Conservation (phyloP, 805 yeast genomes). For the Wickerhamomyces hampshirensis region DNA sequence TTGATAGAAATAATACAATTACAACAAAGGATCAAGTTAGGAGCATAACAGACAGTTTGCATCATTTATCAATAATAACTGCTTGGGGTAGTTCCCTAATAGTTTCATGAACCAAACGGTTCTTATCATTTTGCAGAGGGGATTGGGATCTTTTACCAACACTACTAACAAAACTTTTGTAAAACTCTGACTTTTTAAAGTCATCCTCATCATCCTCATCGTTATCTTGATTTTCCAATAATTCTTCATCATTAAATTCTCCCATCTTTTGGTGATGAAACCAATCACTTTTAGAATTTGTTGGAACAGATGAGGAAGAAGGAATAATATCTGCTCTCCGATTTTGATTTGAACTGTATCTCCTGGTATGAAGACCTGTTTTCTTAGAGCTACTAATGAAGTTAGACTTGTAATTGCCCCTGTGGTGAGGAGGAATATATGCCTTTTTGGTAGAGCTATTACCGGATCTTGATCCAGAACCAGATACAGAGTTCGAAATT, state of each 20-base stretch:
- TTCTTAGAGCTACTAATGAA: neutral
- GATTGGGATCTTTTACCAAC: constrained; percentile 17
- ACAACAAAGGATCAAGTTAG: too few species aligned
- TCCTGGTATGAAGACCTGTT: constrained; percentile 10
- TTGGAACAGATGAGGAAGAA: constrained; percentile 33
- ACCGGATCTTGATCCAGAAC: neutral
- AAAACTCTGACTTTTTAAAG: constrained; percentile 18
- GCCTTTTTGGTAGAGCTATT: constrained; percentile 12
- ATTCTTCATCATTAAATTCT: constrained; percentile 16
- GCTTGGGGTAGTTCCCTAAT: constrained; percentile 8
- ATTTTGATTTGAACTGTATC: constrained; percentile 14
- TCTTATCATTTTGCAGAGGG: constrained; percentile 4
- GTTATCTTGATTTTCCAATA: constrained; percentile 8
- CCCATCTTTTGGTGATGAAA: constrained; percentile 16
- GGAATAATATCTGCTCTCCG: constrained; percentile 5
- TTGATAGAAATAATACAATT: too few species aligned
- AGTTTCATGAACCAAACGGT: constrained; percentile 6
- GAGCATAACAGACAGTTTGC: too few species aligned
- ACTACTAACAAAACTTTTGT: constrained; percentile 17
- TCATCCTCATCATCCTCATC: constrained; percentile 20
- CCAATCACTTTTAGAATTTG: constrained; percentile 28
- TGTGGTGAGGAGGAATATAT: constrained; percentile 53
- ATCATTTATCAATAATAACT: constrained; percentile 4
- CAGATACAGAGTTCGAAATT: neutral
- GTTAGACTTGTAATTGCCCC: constrained; percentile 29